phyloP scores from a whole-genome alignment of 2,329 filamentous ascomycete species.

The Venturia carpophila region DNA sequence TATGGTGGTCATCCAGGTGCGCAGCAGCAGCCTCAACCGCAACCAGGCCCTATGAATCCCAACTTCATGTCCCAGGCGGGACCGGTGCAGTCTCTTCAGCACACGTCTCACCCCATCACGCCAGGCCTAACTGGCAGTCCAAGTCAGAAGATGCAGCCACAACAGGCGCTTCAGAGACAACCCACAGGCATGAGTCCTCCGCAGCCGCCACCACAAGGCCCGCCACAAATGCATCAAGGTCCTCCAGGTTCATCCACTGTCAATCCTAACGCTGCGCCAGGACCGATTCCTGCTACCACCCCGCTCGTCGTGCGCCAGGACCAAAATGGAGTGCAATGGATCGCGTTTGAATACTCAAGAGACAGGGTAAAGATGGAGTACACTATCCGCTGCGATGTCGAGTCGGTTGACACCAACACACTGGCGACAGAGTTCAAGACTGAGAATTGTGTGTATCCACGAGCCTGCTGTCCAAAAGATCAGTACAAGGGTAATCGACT shows the following conservation, averaged over 20 bases:
- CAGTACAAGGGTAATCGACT: slow-evolving; percentile 93
- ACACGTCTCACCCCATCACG: slow-evolving; percentile 37
- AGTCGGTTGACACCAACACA: slow-evolving; percentile 86
- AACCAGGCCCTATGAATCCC: slow-evolving; percentile 44
- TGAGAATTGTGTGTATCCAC: slow-evolving; percentile 95
- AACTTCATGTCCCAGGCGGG: slow-evolving; percentile 49
- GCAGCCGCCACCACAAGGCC: slow-evolving; percentile 33
- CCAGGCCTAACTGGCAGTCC: slow-evolving; percentile 58
- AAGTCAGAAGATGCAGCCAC: slow-evolving; percentile 38
- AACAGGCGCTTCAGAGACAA: slow-evolving; percentile 49
- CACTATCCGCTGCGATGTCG: slow-evolving; percentile 94
- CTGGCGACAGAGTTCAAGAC: slow-evolving; percentile 86
- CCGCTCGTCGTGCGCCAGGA: slow-evolving; percentile 91
- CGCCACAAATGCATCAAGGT: slow-evolving; percentile 35
- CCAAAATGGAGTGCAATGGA: slow-evolving; percentile 96
- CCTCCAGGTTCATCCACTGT: slow-evolving; percentile 44
- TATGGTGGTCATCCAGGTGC: slow-evolving; percentile 50
- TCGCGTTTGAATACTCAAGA: slow-evolving; percentile 94
- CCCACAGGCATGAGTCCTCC: slow-evolving; percentile 40
- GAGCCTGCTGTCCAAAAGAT: slow-evolving; percentile 90
- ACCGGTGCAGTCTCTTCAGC: slow-evolving; percentile 32
- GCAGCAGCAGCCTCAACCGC: slow-evolving; percentile 29
- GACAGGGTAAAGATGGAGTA: slow-evolving; percentile 99
- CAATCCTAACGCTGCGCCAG: slow-evolving; percentile 86
- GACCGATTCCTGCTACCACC: slow-evolving; percentile 93